phyloP scores from a whole-genome alignment of 495 filamentous ascomycete genomes.

The Geoglossum glabrum region DNA sequence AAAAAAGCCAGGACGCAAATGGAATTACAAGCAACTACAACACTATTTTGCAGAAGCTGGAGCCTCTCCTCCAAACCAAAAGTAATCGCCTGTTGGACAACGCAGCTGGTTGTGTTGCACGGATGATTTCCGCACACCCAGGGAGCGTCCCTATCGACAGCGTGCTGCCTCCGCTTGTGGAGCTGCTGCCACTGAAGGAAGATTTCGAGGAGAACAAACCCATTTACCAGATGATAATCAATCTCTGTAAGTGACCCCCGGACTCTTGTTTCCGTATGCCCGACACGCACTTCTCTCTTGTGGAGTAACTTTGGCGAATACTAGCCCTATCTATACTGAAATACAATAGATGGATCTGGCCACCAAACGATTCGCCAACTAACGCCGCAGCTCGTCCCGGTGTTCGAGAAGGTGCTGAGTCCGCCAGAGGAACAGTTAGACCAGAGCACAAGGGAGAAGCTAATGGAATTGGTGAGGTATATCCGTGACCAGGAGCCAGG shows the following conservation, averaged over 20 bases:
- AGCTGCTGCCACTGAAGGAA: slow-evolving; percentile 69
- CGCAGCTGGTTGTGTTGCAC: slow-evolving; percentile 73
- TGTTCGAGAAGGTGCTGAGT: slow-evolving; percentile 63
- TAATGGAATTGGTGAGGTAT: slow-evolving; percentile 52
- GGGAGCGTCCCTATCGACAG: slow-evolving; percentile 59
- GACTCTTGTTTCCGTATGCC: background rate
- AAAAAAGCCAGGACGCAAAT: slow-evolving; percentile 50
- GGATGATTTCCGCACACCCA: slow-evolving; percentile 74
- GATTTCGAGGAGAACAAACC: slow-evolving; percentile 95
- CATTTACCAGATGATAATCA: slow-evolving; percentile 69
- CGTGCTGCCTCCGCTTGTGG: slow-evolving; percentile 59
- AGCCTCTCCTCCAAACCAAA: slow-evolving; percentile 56
- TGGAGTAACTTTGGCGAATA: no score
- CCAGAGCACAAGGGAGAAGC: slow-evolving; percentile 49
- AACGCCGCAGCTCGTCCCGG: slow-evolving; percentile 54
- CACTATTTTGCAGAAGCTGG: slow-evolving; percentile 61
- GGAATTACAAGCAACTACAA: slow-evolving; percentile 53
- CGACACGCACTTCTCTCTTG: background rate
- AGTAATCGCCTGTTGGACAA: slow-evolving; percentile 76
- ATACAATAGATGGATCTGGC: slow-evolving; percentile 40
- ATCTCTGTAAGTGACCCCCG: slow-evolving; percentile 47
- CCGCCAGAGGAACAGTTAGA: slow-evolving; percentile 70
- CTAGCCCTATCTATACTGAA: no score
- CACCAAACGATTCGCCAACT: slow-evolving; percentile 54
- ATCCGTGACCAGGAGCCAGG: slow-evolving; percentile 30